Evolutionary conservation across 2,329 filamentous ascomycete genomes (phyloP), one percentile per base, ranked within the genome.

Genomic region (Aspergillus terreus): DNA sequence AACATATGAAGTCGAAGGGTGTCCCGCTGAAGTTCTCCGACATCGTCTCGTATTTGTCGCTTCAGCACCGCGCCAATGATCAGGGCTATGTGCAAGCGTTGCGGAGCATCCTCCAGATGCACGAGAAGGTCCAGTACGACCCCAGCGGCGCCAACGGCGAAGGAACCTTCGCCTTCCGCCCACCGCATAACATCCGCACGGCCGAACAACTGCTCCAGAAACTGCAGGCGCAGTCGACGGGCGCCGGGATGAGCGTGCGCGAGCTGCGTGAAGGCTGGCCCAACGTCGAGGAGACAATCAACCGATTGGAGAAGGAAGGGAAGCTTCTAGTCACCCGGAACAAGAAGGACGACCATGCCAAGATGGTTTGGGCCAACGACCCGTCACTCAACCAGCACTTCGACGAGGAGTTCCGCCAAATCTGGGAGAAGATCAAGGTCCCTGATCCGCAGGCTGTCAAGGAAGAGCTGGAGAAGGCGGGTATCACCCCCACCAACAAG

Each of bases 191-290:
- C 55, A 92, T 99, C 54, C 85, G 84, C 61, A 86, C 84, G 63
- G 84, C 85, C 53, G 85, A 87, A 36, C 84, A 91, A 62, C 82
- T 99, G 49, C 83, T 95, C 49, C 82, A 82, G 50, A 87, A 90
- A 66, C 82, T 99, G 30, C 91, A 96, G 72, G 79, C 81, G 49
- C 91, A 92, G 72, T 84, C 83, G 47, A 91, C 91, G 53, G 88
- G 90, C 1, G 84, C 87, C 58, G 90, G 90, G 11, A 82, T 97
- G 49, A 81, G 80, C 35, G 90, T 97, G 56, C 91, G 90, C 69
- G 91, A 96, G 63, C 81, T 99, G 55, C 95, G 96, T 73, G 94
- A 99, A 68, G 94, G 94, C 57, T 99, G 94, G 94, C 85, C 87
- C 21, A 86, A 87, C 62, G 95, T 90, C 64, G 85, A 92, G 54